These are phyloP conservation scores for Ogataea nitratoaversa DNA, from an alignment of 805 yeast genomes.

Conservation along the genomic window DNA sequence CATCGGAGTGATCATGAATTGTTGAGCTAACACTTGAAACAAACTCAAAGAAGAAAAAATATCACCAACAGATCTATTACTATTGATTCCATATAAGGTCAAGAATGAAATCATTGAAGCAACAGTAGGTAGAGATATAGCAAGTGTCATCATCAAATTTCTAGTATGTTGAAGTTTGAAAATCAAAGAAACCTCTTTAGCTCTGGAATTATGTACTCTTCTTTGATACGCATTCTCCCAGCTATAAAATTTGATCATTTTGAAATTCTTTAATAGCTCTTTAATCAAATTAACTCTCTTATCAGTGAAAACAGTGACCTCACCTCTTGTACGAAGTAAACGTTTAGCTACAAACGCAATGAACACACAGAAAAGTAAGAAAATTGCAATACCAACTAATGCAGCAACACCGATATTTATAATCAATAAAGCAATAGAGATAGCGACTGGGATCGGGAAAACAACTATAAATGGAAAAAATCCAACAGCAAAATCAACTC, in stretches of 20 bases:
- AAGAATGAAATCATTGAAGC: conserved; percentile 61
- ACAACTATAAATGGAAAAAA: conserved; percentile 62
- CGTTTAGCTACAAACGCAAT: conserved; percentile 44
- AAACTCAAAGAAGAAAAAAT: conserved; percentile 68
- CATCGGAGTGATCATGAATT: conserved; percentile 64
- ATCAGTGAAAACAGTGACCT: conserved; percentile 65
- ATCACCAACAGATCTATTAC: conserved; percentile 47
- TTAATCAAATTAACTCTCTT: conserved; percentile 69
- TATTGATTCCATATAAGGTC: conserved; percentile 33
- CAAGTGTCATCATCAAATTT: conserved; percentile 52
- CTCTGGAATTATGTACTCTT: conserved; percentile 51
- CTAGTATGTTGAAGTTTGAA: conserved; percentile 61
- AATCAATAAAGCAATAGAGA: conserved; percentile 62
- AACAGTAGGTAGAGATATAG: conserved; percentile 56
- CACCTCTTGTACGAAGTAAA: conserved; percentile 51
- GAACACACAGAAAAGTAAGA: conserved; percentile 42
- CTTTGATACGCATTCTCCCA: conserved; percentile 81
- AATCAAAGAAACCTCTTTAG: conserved; percentile 55
- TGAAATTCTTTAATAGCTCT: conserved; percentile 74
- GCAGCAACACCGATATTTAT: conserved; percentile 69
- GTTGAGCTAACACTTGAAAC: conserved; percentile 57
- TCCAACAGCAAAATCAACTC: conserved; percentile 71
- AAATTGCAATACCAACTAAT: conserved; percentile 63
- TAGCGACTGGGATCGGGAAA: conserved; percentile 58
- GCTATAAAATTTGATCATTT: conserved; percentile 78